Evolutionary conservation across 2,329 filamentous ascomycete genomes (phyloP).

Genomic region (Colletotrichum echinochloae): DNA sequence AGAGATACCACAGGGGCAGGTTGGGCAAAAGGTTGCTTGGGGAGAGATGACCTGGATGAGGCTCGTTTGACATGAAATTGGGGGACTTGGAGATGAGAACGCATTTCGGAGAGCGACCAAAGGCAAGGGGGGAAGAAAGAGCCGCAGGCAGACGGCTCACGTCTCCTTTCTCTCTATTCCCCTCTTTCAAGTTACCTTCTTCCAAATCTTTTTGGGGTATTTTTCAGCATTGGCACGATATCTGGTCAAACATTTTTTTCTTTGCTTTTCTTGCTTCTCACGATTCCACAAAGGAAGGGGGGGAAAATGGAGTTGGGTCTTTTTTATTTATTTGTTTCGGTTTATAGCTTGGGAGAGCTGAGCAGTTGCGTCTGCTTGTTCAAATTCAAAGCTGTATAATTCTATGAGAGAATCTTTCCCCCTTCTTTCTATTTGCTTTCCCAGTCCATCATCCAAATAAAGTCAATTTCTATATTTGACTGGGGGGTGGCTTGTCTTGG

Average conservation of each 20-base stretch:
- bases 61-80: neutral
- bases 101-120: neutral
- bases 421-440: neutral
- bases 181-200: neutral
- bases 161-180: neutral
- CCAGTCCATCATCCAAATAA: neutral
- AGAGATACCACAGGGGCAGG: neutral
- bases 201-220: neutral
- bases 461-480: constrained; percentile 1
- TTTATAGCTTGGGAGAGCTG: neutral
- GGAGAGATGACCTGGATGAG: neutral
- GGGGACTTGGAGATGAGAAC: neutral
- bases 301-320: constrained; percentile 7
- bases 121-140: neutral
- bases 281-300: constrained; percentile 4
- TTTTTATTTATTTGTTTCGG: neutral
- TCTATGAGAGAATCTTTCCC: neutral
- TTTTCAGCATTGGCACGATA: constrained; percentile 1
- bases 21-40: neutral
- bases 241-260: neutral
- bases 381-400: constrained; percentile 6
- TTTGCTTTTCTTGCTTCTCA: neutral
- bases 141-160: neutral
- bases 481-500: neutral
- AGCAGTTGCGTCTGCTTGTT: neutral